phyloP scores from a whole-genome alignment of 129 eudicot species.

The Helichrysum umbraculigerum region DNA sequence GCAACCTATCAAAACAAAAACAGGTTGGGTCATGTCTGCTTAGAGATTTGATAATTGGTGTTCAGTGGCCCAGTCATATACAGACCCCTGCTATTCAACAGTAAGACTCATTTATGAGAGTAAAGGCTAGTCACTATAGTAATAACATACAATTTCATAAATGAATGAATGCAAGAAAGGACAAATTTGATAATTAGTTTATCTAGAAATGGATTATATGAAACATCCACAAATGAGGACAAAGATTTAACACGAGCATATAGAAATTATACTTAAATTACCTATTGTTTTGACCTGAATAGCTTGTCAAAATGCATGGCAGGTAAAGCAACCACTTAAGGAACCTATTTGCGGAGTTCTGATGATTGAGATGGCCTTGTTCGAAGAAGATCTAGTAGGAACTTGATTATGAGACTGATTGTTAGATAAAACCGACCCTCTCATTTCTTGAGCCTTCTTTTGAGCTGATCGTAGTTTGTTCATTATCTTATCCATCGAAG shows the following conservation, averaged over 20 bases:
- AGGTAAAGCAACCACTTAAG: constrained; percentile 89
- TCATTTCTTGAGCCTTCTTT: constrained; percentile 94
- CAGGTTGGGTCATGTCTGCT: not conserved
- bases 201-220: constrained; percentile 18
- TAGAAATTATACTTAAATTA: not conserved
- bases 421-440: constrained; percentile 53
- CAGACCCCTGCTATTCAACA: not conserved
- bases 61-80: not conserved
- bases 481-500: constrained; percentile 95
- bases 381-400: constrained; percentile 38
- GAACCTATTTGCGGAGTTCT: constrained; percentile 70
- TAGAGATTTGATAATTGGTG: not conserved
- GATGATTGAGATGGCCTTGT: constrained; percentile 51
- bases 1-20: too few species aligned
- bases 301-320: constrained; percentile 68
- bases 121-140: not conserved
- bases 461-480: constrained; percentile 80
- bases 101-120: not conserved
- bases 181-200: not conserved
- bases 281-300: constrained; percentile 20
- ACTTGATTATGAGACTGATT: constrained; percentile 36
- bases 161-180: not conserved
- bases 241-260: constrained; percentile 22
- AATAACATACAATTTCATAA: constrained; percentile 8
- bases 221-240: constrained; percentile 16